phyloP scores from a whole-genome alignment of 768 basidiomycete genomes.

The Pulveroboletus sp. region DNA sequence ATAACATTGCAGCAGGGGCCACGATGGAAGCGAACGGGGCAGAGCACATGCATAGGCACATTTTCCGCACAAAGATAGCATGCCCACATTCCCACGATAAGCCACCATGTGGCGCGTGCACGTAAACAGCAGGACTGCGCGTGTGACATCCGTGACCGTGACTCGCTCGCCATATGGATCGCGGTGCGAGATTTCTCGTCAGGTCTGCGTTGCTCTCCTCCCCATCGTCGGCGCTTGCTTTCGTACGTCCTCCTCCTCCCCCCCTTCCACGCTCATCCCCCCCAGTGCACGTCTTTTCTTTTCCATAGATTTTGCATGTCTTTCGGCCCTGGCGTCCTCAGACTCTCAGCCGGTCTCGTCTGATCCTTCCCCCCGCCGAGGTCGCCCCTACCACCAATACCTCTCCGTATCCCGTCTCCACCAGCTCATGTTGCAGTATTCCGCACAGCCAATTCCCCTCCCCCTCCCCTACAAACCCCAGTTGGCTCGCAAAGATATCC shows the following conservation, averaged over 20 bases:
- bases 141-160: slow-evolving; percentile 1
- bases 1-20: too few relatives aligned
- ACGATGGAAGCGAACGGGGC: too few relatives aligned
- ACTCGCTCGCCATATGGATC: slow-evolving; percentile 3
- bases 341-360: slow-evolving; percentile 49
- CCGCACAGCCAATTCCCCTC: slow-evolving; percentile 33
- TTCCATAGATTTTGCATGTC: slow-evolving; percentile 26
- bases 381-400: slow-evolving; percentile 31
- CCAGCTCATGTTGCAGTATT: slow-evolving; percentile 60
- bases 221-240: slow-evolving; percentile 19
- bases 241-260: slow-evolving; percentile 18
- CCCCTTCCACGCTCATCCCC: background rate
- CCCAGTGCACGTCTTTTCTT: background rate
- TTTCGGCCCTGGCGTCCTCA: slow-evolving; percentile 26
- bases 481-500: slow-evolving; percentile 31
- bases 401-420: slow-evolving; percentile 28
- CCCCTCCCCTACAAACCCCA: slow-evolving; percentile 31
- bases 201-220: slow-evolving; percentile 26
- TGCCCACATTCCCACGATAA: too few relatives aligned
- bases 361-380: slow-evolving; percentile 39
- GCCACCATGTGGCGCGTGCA: slow-evolving; percentile 16
- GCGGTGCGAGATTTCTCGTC: slow-evolving; percentile 10
- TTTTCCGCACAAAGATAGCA: too few relatives aligned
- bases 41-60: too few relatives aligned
- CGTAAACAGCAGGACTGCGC: slow-evolving; percentile 16